Percentiles rank a stretch among this genome's conserved stretches.
Conservation (phyloP, 352 stramenopile species). For the Globisporangium iwayamae region DNA sequence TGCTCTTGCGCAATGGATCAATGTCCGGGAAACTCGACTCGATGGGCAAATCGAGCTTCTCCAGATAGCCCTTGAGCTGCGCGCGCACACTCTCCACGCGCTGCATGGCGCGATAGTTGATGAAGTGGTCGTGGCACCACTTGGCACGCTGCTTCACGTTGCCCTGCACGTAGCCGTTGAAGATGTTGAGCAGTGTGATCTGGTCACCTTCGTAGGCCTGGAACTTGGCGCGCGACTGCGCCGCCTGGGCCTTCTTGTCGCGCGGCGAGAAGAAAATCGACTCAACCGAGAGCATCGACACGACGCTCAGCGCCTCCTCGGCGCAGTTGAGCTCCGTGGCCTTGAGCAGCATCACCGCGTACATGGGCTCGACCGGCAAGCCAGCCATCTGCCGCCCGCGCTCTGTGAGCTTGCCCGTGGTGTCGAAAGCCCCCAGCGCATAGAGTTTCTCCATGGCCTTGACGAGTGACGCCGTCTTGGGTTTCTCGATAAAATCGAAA, state of each 20-base stretch:
- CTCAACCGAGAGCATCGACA: slow-evolving; percentile 89
- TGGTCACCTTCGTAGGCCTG: slow-evolving; percentile 83
- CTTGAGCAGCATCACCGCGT: slow-evolving; percentile 86
- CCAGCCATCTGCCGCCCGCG: slow-evolving; percentile 81
- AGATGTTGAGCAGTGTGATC: slow-evolving; percentile 82
- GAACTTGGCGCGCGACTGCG: slow-evolving; percentile 75
- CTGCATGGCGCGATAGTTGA: slow-evolving; percentile 80
- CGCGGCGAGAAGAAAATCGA: slow-evolving; percentile 86
- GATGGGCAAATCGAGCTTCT: slow-evolving; percentile 66
- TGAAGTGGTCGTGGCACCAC: slow-evolving; percentile 86
- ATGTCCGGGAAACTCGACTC: slow-evolving; percentile 72
- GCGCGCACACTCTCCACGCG: slow-evolving; percentile 79
- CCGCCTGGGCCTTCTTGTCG: slow-evolving; percentile 81
- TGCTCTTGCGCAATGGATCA: slow-evolving; percentile 83
- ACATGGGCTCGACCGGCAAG: slow-evolving; percentile 87
- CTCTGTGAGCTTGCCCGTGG: slow-evolving; percentile 59
- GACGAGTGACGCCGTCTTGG: slow-evolving; percentile 64
- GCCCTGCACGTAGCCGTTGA: slow-evolving; percentile 71
- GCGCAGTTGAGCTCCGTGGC: slow-evolving; percentile 71
- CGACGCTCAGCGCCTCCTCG: slow-evolving; percentile 82
- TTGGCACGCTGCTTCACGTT: slow-evolving; percentile 78
- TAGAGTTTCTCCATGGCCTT: slow-evolving; percentile 85
- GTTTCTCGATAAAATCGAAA: slow-evolving; percentile 89
- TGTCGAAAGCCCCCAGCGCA: slow-evolving; percentile 64
- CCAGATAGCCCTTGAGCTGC: slow-evolving; percentile 68